Conservation (phyloP, 768 basidiomycete species). For the Pleurotus cornucopiae region DNA sequence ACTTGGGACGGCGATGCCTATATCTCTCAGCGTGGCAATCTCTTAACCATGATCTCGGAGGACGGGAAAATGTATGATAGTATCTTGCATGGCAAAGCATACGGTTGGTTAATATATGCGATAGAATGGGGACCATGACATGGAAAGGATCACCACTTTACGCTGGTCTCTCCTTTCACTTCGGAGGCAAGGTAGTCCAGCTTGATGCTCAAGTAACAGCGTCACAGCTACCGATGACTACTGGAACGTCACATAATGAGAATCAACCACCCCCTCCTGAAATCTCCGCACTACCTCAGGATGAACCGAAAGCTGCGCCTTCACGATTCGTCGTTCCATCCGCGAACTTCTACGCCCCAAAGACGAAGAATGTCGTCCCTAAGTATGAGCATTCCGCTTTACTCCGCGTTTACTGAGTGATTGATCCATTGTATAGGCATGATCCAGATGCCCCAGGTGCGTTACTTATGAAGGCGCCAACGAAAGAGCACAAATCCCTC, state of each 20-base stretch:
- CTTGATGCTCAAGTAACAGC: slow-evolving; percentile 48
- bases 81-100: not conserved
- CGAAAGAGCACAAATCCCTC: slow-evolving; percentile 56
- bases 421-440: slow-evolving; percentile 42
- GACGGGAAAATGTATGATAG: slow-evolving; percentile 61
- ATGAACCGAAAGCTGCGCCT: slow-evolving; percentile 12
- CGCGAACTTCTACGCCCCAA: slow-evolving; percentile 50
- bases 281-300: slow-evolving; percentile 1
- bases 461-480: slow-evolving; percentile 81
- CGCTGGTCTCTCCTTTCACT: slow-evolving; percentile 37
- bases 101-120: not conserved
- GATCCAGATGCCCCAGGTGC: slow-evolving; percentile 76
- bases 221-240: slow-evolving; percentile 47
- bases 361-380: slow-evolving; percentile 20
- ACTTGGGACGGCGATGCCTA: slow-evolving; percentile 84
- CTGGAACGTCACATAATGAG: slow-evolving; percentile 21
- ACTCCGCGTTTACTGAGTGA: not conserved
- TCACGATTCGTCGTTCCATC: slow-evolving; percentile 45
- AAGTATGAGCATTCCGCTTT: no score
- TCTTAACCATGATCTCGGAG: slow-evolving; percentile 62
- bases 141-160: slow-evolving; percentile 58
- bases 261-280: not conserved
- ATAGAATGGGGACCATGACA: slow-evolving; percentile 57
- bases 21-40: slow-evolving; percentile 45
- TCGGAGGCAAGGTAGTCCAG: slow-evolving; percentile 60